These are phyloP conservation scores for Collariella sp. DNA, from an alignment of 495 filamentous ascomycete genomes.

Conservation along the genomic window DNA sequence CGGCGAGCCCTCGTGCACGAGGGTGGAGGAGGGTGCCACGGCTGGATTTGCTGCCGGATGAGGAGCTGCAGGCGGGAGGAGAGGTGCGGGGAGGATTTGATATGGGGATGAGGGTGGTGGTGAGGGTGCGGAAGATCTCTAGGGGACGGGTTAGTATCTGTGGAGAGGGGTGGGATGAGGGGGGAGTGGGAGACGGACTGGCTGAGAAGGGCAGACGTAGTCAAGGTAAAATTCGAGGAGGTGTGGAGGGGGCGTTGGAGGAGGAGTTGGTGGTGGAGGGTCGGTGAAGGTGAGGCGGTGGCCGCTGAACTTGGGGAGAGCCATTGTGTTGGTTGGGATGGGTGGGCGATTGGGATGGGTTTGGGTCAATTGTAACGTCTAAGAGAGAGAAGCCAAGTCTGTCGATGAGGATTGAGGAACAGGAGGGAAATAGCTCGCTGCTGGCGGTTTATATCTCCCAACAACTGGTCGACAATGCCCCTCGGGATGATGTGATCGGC, in stretches of 20 bases:
- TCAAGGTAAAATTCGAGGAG: slow-evolving; percentile 74
- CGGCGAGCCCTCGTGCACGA: slow-evolving; percentile 78
- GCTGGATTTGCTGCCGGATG: slow-evolving; percentile 87
- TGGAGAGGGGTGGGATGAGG: slow-evolving; percentile 30
- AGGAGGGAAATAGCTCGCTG: no score
- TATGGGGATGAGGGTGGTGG: slow-evolving; percentile 49
- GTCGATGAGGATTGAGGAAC: no score
- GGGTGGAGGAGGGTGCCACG: slow-evolving; percentile 91
- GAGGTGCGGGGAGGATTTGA: slow-evolving; percentile 46
- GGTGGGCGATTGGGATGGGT: not conserved
- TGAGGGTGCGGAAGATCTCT: slow-evolving; percentile 54
- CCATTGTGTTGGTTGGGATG: slow-evolving; percentile 44
- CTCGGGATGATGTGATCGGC: no score
- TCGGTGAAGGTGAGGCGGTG: slow-evolving; percentile 47
- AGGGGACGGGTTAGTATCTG: not conserved
- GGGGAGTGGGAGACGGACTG: slow-evolving; percentile 17
- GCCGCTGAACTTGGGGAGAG: slow-evolving; percentile 67
- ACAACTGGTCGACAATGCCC: no score
- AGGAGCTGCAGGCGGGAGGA: slow-evolving; percentile 56
- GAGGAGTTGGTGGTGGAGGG: slow-evolving; percentile 15
- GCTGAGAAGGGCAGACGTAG: slow-evolving; percentile 67
- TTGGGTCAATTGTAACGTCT: not conserved
- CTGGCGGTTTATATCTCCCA: no score
- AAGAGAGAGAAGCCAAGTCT: no score
- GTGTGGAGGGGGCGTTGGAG: slow-evolving; percentile 51